A percentile compares a stretch with the other conserved stretches of the same genome.
Evolutionary conservation across 2,329 filamentous ascomycete species (phyloP).

Genomic region (Didymella pinodella): DNA sequence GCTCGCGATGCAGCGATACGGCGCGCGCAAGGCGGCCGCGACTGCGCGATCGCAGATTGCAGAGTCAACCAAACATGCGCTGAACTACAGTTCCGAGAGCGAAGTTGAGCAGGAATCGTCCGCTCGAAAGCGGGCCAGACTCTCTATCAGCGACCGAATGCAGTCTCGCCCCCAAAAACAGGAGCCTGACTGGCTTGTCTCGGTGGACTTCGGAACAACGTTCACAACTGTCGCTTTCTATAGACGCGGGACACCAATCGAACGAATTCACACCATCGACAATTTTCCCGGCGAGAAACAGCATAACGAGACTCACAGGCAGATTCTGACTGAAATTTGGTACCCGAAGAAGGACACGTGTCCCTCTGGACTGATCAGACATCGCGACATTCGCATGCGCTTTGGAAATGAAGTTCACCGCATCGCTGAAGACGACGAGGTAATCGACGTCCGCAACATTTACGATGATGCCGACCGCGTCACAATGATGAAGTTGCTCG

Average conservation of each 20-base stretch:
- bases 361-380: background rate
- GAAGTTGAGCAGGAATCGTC: background rate
- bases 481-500: conserved; percentile 18
- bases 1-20: background rate
- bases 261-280: conserved; percentile 7
- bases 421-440: conserved; percentile 3
- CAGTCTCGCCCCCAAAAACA: background rate
- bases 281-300: conserved; percentile 19
- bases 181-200: conserved; percentile 5
- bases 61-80: background rate
- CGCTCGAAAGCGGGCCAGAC: background rate
- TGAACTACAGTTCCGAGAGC: background rate
- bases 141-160: background rate
- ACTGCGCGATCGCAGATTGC: background rate
- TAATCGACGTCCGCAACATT: background rate
- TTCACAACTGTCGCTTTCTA: conserved; percentile 19
- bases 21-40: background rate
- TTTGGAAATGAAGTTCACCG: conserved; percentile 21
- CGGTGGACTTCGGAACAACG: conserved; percentile 28
- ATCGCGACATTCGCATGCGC: conserved; percentile 8
- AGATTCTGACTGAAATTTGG: conserved; percentile 23
- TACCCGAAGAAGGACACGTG: conserved; percentile 7
- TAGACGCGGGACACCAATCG: background rate
- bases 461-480: conserved; percentile 2
- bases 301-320: background rate